Base-by-base conservation (phyloP, 208 protist species). In the Trypanosoma boissoni region DNA sequence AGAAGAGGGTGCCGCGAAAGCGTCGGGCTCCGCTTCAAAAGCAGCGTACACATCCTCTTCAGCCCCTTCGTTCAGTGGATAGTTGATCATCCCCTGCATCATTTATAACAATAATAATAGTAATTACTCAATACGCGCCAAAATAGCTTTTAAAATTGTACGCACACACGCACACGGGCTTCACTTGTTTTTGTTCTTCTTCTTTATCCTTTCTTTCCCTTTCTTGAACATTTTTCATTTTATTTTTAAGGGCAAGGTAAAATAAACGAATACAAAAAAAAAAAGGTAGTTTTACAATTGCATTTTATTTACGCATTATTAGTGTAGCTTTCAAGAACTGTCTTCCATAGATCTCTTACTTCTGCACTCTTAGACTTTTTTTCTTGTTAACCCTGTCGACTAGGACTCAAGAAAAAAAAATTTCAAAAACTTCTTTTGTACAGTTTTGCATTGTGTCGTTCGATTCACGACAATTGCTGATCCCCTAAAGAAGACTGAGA, bases 1-100 rank as follows among this genome's bases (percentile, higher is more conserved):
- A 5, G 68, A 51, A n/a, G 64, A 8, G 7, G 7, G 50, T 28
- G 27, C 12, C 39, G 50, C 34, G 12, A 39, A 39, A 68, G 74
- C 45, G 2, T 58, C 66, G n/a, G 46, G 56, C n/a, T 80, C 75
- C 26, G 74, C 64, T 49, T 88, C 78, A 53, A 93, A 93, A 23
- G 78, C 75, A 3, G 82, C 80, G 59, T 93, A 93, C 34, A 88
- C 65, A 53, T 93, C 86, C 32, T 93, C 86, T 31, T 83, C 77
- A 32, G 16, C 42, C 28, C 21, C 55, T 41, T 57, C 55, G 20
- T 61, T 49, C 18, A 32, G 37, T 12, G 20, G 8, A 23, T 55
- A 42, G 16, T 49, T 41, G 27, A 61, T 49, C 3, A 1, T 56
- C 6, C 1, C 2, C 32, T 43, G 21, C n/a, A 29, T 49, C 46